These are phyloP conservation scores for Endocalyx cinctus DNA, from an alignment of 2,329 filamentous ascomycete genomes.

Conservation along the genomic window DNA sequence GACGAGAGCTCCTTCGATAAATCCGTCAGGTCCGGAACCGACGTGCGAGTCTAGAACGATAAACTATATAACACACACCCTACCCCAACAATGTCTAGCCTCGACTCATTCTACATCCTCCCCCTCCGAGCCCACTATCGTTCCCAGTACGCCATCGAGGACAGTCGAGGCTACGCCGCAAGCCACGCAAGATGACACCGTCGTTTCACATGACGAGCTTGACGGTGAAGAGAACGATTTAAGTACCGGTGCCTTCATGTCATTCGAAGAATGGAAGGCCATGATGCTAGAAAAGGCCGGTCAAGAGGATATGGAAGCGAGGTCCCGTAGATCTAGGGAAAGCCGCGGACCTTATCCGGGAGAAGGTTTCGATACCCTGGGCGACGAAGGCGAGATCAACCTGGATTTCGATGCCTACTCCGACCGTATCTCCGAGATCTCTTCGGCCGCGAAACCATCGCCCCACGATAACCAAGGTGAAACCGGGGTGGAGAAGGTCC, in stretches of 20 bases:
- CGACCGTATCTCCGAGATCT: slow-evolving; percentile 41
- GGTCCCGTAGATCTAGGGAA: slow-evolving; percentile 56
- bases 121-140: slow-evolving; percentile 17
- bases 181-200: slow-evolving; percentile 12
- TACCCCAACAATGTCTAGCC: slow-evolving; percentile 71
- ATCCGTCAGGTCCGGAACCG: slow-evolving; percentile 18
- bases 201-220: slow-evolving; percentile 41
- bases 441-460: slow-evolving; percentile 22
- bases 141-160: slow-evolving; percentile 6
- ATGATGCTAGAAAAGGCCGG: slow-evolving; percentile 83
- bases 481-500: slow-evolving; percentile 36
- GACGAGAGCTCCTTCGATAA: neutral
- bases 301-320: slow-evolving; percentile 64
- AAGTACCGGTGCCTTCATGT: slow-evolving; percentile 68
- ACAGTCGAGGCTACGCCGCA: slow-evolving; percentile 11
- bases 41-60: slow-evolving; percentile 60
- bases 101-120: slow-evolving; percentile 47
- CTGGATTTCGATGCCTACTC: slow-evolving; percentile 49
- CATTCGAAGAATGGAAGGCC: slow-evolving; percentile 97
- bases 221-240: slow-evolving; percentile 62
- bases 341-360: slow-evolving; percentile 45
- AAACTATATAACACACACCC: slow-evolving; percentile 76
- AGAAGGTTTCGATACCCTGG: slow-evolving; percentile 71
- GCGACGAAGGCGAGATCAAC: slow-evolving; percentile 81
- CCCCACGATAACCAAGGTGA: slow-evolving; percentile 22